Conservation (phyloP, 768 basidiomycete genomes). For the Macrolepiota fuliginosa region DNA sequence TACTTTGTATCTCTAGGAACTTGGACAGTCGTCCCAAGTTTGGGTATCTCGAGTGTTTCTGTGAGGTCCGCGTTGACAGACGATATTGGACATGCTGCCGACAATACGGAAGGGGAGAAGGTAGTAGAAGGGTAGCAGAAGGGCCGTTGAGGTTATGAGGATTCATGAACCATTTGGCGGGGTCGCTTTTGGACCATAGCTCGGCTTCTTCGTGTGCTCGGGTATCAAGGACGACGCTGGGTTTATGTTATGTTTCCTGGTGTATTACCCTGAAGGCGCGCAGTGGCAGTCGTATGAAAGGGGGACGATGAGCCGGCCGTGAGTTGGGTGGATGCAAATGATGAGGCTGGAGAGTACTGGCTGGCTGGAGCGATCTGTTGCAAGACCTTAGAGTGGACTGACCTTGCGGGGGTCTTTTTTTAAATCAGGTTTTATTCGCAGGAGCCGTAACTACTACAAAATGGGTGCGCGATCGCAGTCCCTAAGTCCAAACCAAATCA, state of each 20-base stretch:
- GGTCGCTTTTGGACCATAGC: conserved; percentile 67
- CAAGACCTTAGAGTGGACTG: no score
- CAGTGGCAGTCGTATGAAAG: conserved; percentile 22
- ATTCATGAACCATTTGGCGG: conserved; percentile 62
- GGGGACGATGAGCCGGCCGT: conserved; percentile 25
- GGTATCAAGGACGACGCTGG: conserved; percentile 77
- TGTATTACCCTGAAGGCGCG: conserved; percentile 45
- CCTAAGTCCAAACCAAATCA: no score
- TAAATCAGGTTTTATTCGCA: no score
- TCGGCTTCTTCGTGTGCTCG: conserved; percentile 53
- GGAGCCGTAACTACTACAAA: no score
- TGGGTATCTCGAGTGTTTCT: not conserved
- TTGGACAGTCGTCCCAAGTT: conserved; percentile 31
- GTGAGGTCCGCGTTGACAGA: conserved; percentile 1
- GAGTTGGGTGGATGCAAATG: conserved; percentile 40
- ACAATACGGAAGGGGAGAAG: conserved; percentile 22
- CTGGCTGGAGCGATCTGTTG: no score
- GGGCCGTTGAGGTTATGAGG: conserved; percentile 40
- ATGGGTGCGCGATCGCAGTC: no score
- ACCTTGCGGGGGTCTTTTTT: no score
- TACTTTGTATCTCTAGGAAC: conserved; percentile 59
- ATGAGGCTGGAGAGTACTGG: no score
- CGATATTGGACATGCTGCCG: conserved; percentile 23
- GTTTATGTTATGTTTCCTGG: conserved; percentile 34
- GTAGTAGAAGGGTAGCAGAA: conserved; percentile 21